Base-by-base conservation (phyloP, 257 asterid genomes). In the Jaltomata sinuosa region DNA sequence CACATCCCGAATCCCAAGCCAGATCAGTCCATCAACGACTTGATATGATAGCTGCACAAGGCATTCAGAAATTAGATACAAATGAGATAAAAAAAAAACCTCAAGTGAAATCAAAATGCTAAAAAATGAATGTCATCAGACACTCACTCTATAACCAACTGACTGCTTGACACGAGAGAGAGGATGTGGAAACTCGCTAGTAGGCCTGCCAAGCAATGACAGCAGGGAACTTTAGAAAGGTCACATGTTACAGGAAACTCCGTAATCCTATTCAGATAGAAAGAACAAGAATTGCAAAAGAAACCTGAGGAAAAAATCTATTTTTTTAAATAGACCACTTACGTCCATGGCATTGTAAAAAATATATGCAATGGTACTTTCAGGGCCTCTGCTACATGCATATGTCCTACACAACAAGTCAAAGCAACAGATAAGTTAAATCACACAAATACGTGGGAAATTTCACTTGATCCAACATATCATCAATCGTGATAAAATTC, bases 321-420 rank as follows among this genome's bases (percentile, higher is more conserved):
- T 19, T 12, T 81, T n/a, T 59, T 40, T 6, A 71, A 55, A 40
- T 15, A 53, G 77, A 83, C 38, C 40, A 79, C 98, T 91, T 88
- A 96, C 99, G 99, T 96, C 99, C 99, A 96, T 25, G 99, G 99
- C 99, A 96, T 96, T 74, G 99, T 96, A 85, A 96, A 96, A 71
- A 96, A 86, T 84, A 96, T 90, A 90, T 96, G 99, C 65, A 96
- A 31, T 5, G 99, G 99, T 80, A 96, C 94, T 80, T 88, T 88
- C 80, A 96, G 82, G 68, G 97, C 97, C 93, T 94, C 97, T 34
- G 99, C 95, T 78, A 96, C 97, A 90, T 96, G 99, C 12, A 88
- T 90, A 86, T 95, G 98, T 22, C 98, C 98, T 95, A 90, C 86
- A 65, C 40, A 85, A 84, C 85, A n/a, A n/a, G 59, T 71, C 79